These are phyloP conservation scores for Fonsecaea pugnacius DNA, from an alignment of 2,329 filamentous ascomycete genomes.

Conservation along the genomic window DNA sequence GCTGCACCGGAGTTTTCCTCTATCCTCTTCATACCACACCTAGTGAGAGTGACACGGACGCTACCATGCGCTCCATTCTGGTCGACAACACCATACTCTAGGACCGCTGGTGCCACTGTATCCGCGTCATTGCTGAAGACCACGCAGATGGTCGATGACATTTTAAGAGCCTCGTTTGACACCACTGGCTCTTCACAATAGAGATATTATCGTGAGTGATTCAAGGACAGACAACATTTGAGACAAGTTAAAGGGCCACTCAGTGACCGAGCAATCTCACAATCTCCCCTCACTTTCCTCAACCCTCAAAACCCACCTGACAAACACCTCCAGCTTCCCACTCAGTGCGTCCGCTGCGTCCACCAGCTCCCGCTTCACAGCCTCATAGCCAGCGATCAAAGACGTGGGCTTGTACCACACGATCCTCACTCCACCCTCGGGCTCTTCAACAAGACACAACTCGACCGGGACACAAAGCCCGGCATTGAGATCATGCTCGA, in stretches of 20 bases:
- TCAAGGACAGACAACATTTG: background rate
- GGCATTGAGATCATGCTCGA: conserved; percentile 26
- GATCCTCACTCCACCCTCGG: conserved; percentile 14
- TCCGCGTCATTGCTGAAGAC: no score
- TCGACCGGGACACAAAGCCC: conserved; percentile 29
- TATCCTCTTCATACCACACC: no score
- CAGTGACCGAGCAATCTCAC: background rate
- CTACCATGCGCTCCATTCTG: no score
- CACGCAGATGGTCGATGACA: background rate
- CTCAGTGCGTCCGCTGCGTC: conserved; percentile 23
- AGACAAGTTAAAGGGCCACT: background rate
- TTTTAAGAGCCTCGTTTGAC: background rate
- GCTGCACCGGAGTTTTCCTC: background rate
- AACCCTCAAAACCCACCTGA: conserved; percentile 22
- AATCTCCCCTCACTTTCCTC: conserved; percentile 5
- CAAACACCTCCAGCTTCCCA: conserved; percentile 19
- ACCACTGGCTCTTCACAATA: background rate
- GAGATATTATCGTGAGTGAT: background rate
- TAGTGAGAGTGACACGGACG: no score
- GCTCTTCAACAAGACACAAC: conserved; percentile 26
- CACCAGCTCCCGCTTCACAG: conserved; percentile 22
- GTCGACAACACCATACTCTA: no score
- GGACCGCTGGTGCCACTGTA: no score
- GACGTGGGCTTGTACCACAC: conserved; percentile 22
- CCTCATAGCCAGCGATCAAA: conserved; percentile 25